phyloP scores from a whole-genome alignment of 169 alveolate genomes.

The Eimeria falciformis region DNA sequence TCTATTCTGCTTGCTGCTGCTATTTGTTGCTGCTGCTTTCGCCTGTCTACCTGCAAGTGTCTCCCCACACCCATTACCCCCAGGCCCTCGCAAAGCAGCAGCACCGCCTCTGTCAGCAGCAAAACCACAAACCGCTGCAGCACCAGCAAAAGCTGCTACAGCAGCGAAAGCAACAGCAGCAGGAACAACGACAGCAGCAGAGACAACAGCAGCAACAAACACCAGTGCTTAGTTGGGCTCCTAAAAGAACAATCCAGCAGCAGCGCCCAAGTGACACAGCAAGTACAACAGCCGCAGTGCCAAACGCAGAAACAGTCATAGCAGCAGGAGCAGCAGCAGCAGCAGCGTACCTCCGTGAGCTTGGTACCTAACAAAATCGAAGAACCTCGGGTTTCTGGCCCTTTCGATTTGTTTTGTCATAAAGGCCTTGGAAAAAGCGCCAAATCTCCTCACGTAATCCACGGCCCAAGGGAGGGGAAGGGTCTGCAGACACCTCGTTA shows the following conservation, averaged over 20 bases:
- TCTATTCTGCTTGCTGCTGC: neutral
- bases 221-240: neutral
- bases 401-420: slow-evolving; percentile 61
- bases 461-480: slow-evolving; percentile 75
- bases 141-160: neutral
- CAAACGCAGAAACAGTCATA: neutral
- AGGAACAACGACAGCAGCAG: neutral
- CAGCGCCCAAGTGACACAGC: neutral
- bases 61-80: too few relatives aligned
- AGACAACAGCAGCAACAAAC: neutral
- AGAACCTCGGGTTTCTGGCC: slow-evolving; percentile 70
- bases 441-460: slow-evolving; percentile 74
- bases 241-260: neutral
- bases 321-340: neutral
- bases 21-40: too few relatives aligned
- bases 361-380: slow-evolving; percentile 77
- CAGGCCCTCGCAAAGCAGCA: too few relatives aligned
- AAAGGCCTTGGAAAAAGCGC: slow-evolving; percentile 76
- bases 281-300: neutral
- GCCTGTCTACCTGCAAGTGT: too few relatives aligned
- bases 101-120: neutral
- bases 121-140: neutral
- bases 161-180: slow-evolving; percentile 3
- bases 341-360: slow-evolving; percentile 64
- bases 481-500: slow-evolving; percentile 60